Base-by-base conservation (phyloP, 805 yeast genomes). In the Maudiozyma turicensis region DNA sequence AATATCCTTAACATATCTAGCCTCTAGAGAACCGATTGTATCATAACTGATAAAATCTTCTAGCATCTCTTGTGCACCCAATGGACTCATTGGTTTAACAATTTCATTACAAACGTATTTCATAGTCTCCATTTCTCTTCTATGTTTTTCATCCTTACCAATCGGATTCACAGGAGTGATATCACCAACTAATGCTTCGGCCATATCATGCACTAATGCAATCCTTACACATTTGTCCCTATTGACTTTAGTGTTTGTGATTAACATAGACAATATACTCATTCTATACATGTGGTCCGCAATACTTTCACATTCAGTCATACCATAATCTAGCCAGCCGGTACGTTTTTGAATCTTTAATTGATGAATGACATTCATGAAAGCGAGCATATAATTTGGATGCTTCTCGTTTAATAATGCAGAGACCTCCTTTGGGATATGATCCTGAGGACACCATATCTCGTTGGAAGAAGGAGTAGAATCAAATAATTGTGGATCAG, bases 231-330 rank as follows among this genome's bases (percentile, higher is more conserved):
- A 88, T 57, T 78, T 78, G 51, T 77, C 74, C 29, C 77, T 71
- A 65, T 86, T 80, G 33, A 85, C 72, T 2, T 71, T 66, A n/a
- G 67, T 65, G 46, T 74, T 68, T 31, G 69, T 67, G 41, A 87
- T 74, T 28, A 88, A 66, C 84, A 89, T 78, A 26, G 91, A 73
- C 41, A 88, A 79, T 20, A 90, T 71, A 5, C 88, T 80, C 96
- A 91, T 90, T 50, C 99, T 74, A 64, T 91, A 90, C 96, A 90
- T 90, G 66, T 91, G 97, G 67, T 90, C 97, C n/a, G 87, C 77
- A 46, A 89, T 88, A 46, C 85, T 78, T 66, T 88, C 76, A 55
- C 75, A 70, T 2, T 64, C 59, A 2, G 49, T 43, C 28, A 72
- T 63, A 10, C 64, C 67, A 59, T 78, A 80, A 61, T 88, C 91